These are phyloP conservation scores for Vigna angularis DNA, from an alignment of 306 rosid genomes.

Conservation along the genomic window DNA sequence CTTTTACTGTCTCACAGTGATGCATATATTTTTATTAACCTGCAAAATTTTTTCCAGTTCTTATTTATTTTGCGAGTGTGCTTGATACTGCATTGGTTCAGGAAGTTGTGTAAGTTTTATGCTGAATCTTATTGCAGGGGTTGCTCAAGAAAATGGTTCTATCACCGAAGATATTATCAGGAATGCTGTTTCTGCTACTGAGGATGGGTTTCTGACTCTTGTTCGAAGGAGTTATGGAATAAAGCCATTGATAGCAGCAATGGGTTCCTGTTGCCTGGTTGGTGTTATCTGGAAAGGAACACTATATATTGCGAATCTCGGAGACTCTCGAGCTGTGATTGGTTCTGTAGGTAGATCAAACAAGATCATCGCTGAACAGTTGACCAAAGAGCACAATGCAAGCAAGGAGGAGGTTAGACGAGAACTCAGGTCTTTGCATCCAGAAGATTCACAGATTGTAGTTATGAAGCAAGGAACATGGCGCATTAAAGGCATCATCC, in stretches of 20 bases:
- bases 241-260: slow-evolving; percentile 80
- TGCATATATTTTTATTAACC: background rate
- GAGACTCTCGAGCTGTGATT: slow-evolving; percentile 87
- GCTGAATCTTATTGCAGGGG: slow-evolving; percentile 54
- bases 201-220: slow-evolving; percentile 84
- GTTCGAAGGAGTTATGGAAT: slow-evolving; percentile 77
- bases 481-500: slow-evolving; percentile 96
- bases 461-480: slow-evolving; percentile 86
- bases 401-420: slow-evolving; percentile 78
- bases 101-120: slow-evolving; percentile 39
- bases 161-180: slow-evolving; percentile 71
- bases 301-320: slow-evolving; percentile 75
- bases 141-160: slow-evolving; percentile 72
- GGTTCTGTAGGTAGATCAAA: slow-evolving; percentile 71
- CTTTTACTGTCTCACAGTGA: background rate
- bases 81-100: slow-evolving; percentile 23
- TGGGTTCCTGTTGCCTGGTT: slow-evolving; percentile 89
- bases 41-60: background rate
- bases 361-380: slow-evolving; percentile 76
- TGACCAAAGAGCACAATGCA: slow-evolving; percentile 87
- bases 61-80: background rate
- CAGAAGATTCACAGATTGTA: slow-evolving; percentile 80
- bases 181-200: slow-evolving; percentile 82
- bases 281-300: slow-evolving; percentile 85
- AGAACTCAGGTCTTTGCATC: slow-evolving; percentile 80